Evolutionary conservation across 2,329 filamentous ascomycete species (phyloP), one percentile per base, ranked within the genome.

Genomic region (Penicillium fuscoglaucum): DNA sequence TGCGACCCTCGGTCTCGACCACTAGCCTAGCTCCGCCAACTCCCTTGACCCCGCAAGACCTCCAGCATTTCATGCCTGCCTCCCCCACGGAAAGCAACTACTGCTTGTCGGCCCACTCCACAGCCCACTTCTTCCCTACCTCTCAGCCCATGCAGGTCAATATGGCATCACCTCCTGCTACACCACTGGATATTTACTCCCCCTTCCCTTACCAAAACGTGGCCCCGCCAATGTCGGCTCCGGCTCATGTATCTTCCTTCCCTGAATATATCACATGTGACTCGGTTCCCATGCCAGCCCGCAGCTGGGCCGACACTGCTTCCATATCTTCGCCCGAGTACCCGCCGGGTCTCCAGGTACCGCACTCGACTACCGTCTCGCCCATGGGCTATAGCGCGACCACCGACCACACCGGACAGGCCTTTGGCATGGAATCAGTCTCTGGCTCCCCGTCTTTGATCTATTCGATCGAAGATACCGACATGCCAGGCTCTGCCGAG

Each of bases 141-240:
- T 70, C 74, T 5, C 75, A 77, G 57, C 66, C 73, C 8, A 73
- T 77, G 72, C 74, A 75, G 62, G 70, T 76, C 35, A 75, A 76
- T 61, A 73, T 75, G 51, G 72, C 74, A 41, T 80, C 78, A 15
- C 78, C 78, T 44, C 78, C 78, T 2, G 68, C 73, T n/a, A 80
- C 78, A 5, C 78, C 78, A 1, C 55, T 79, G 49, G 73, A 78
- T 40, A 70, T 76, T 57, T 72, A 77, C 58, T 69, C 73, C 12
- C 68, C 73, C 7, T 72, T 74, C 51, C 69, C 71, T 31, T 78
- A 76, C 58, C 73, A 74, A 33, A 68, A 69, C 29, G 66, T 74
- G 3, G 70, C 68, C 33, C 74, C 76, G 8, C 74, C 76, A 5
- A 71, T 78, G 68, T 79, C 78, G 28, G 76, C 76, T 15, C 73